phyloP scores from a whole-genome alignment of 2,329 filamentous ascomycete genomes.

The Colletotrichum cuscutae region DNA sequence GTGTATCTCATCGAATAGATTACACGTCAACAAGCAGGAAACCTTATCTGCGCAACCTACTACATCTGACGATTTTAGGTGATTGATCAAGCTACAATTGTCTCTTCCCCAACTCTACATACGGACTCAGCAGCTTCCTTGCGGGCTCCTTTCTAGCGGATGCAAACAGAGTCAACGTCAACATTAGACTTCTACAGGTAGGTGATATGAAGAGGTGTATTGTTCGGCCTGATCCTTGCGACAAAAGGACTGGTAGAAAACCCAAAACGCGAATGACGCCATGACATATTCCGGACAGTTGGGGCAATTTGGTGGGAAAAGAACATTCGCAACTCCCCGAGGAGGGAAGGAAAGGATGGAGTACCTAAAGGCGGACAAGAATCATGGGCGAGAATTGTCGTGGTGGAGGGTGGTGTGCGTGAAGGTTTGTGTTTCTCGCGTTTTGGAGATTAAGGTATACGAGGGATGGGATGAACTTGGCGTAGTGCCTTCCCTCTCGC shows the following conservation, averaged over 20 bases:
- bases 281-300: neutral
- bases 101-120: no score
- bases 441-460: neutral
- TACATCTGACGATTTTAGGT: neutral
- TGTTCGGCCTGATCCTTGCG: neutral
- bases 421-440: neutral
- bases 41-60: neutral
- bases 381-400: neutral
- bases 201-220: neutral
- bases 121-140: no score
- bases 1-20: no score
- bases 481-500: neutral
- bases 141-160: no score
- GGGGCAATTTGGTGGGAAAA: neutral
- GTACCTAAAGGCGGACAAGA: neutral
- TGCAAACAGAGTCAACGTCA: no score
- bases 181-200: no score
- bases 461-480: neutral
- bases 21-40: neutral
- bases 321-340: neutral
- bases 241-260: neutral
- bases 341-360: neutral
- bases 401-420: neutral
- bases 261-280: neutral
- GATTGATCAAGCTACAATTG: no score